These are phyloP conservation scores for Solanum pennellii DNA, from an alignment of 257 asterid genomes.

Conservation along the genomic window DNA sequence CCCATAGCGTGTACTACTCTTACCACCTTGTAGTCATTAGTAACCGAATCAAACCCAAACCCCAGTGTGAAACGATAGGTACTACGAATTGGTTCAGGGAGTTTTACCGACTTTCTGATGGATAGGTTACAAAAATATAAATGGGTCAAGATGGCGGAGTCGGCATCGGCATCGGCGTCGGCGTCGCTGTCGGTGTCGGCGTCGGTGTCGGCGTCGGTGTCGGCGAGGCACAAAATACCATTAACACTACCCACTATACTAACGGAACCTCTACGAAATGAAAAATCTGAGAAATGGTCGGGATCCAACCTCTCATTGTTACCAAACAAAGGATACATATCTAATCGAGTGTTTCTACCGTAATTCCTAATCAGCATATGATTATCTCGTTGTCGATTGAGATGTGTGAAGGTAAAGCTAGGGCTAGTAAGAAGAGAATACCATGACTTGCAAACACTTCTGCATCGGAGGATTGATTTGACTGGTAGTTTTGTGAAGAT, in stretches of 20 bases:
- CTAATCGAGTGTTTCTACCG: background rate
- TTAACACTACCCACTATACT: background rate
- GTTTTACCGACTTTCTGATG: background rate
- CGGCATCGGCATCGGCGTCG: no score
- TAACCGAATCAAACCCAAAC: background rate
- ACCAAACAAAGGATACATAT: background rate
- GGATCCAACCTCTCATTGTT: background rate
- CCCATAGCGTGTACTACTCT: background rate
- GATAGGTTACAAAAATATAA: background rate
- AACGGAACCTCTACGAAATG: background rate
- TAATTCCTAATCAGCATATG: background rate
- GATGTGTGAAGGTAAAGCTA: background rate
- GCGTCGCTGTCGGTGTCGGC: background rate
- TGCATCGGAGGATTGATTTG: constrained; percentile 3
- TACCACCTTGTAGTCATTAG: background rate
- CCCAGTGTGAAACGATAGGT: background rate
- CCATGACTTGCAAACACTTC: constrained; percentile 7
- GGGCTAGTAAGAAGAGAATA: background rate
- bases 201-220: background rate
- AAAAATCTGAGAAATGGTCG: background rate
- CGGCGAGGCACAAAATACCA: background rate
- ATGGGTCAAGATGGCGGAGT: background rate
- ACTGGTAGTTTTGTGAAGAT: background rate
- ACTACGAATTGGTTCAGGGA: background rate
- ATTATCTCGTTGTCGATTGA: background rate